Conservation (phyloP, 495 filamentous ascomycete genomes). For the Haplographium delicatum region DNA sequence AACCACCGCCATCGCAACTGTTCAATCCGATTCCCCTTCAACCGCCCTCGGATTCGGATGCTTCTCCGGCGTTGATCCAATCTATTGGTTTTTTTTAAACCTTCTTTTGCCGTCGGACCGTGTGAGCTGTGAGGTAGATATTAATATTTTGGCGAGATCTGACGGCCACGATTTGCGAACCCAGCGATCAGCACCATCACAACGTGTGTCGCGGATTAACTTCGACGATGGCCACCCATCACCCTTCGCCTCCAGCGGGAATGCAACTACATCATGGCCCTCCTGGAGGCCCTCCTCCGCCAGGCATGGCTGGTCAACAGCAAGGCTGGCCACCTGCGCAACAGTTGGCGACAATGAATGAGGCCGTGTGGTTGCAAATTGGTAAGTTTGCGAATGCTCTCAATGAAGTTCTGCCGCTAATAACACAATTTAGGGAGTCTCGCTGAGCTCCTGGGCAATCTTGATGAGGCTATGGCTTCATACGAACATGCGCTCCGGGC, state of each 20-base stretch:
- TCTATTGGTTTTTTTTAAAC: no score
- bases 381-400: slow-evolving; percentile 49
- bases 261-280: slow-evolving; percentile 54
- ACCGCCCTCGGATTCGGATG: no score
- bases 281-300: slow-evolving; percentile 41
- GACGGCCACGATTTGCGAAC: not conserved
- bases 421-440: slow-evolving; percentile 57
- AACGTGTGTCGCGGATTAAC: slow-evolving; percentile 4
- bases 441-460: slow-evolving; percentile 82
- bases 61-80: no score
- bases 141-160: slow-evolving; percentile 1
- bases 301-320: slow-evolving; percentile 29
- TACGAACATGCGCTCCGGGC: slow-evolving; percentile 85
- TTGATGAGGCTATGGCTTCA: slow-evolving; percentile 79
- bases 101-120: no score
- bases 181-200: not conserved
- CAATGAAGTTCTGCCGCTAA: slow-evolving; percentile 1
- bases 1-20: no score
- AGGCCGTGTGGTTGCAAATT: slow-evolving; percentile 89
- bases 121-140: no score
- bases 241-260: slow-evolving; percentile 49
- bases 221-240: slow-evolving; percentile 46
- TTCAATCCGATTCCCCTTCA: no score
- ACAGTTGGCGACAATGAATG: slow-evolving; percentile 57
- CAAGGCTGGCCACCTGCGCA: slow-evolving; percentile 30